phyloP scores from a whole-genome alignment of 2,329 filamentous ascomycete genomes.

The Alternaria burnsii region DNA sequence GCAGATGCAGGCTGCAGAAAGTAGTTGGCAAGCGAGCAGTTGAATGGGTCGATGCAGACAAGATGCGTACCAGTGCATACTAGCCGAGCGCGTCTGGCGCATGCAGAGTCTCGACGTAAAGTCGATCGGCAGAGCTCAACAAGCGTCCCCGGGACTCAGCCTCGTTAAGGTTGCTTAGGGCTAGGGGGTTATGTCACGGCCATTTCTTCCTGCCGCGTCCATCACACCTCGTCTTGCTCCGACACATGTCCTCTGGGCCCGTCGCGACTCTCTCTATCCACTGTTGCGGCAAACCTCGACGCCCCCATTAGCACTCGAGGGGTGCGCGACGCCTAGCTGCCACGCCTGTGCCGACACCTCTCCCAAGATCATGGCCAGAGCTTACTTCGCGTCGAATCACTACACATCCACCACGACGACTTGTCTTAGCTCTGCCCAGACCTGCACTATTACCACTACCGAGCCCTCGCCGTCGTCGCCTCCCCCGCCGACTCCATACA shows the following conservation, averaged over 20 bases:
- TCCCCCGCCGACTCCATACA: conserved; percentile 26
- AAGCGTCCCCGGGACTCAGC: conserved; percentile 17
- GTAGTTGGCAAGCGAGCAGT: neutral
- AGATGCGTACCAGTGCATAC: neutral
- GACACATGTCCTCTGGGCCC: conserved; percentile 12
- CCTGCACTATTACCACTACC: conserved; percentile 3
- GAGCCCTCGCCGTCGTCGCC: conserved; percentile 21
- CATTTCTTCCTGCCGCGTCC: conserved; percentile 17
- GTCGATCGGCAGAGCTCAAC: conserved; percentile 17
- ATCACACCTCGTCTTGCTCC: conserved; percentile 5
- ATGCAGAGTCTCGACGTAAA: conserved; percentile 19
- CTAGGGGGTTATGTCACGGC: conserved; percentile 11
- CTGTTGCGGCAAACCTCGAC: conserved; percentile 11
- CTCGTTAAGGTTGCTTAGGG: conserved; percentile 10
- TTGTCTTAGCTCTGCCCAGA: conserved; percentile 20
- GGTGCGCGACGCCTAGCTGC: conserved; percentile 15
- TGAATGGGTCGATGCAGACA: neutral
- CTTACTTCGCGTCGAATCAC: conserved; percentile 26
- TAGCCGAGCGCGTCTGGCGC: conserved; percentile 9
- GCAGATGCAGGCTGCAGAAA: neutral
- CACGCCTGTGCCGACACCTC: conserved; percentile 20
- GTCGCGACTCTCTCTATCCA: conserved; percentile 9
- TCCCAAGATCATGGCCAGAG: conserved; percentile 33
- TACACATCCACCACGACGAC: conserved; percentile 25
- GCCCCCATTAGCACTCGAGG: conserved; percentile 10